A percentile compares a stretch with the other conserved stretches of the same genome.
phyloP scores from a whole-genome alignment of 768 basidiomycete species.

The Psilocybe azurescens region DNA sequence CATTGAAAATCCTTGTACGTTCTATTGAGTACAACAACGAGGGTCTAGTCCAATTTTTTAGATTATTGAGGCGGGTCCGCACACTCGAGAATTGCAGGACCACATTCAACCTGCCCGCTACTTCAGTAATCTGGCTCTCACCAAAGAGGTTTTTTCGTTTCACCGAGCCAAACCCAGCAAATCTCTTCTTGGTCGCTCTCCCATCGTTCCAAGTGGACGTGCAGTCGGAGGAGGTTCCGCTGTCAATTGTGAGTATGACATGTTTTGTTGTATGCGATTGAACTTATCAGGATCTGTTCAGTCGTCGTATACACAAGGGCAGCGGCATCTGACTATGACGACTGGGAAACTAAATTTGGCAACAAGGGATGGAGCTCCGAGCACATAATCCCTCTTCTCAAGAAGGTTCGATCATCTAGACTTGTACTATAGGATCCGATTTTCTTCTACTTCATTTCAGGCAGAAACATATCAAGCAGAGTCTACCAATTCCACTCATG shows the following conservation, averaged over 20 bases:
- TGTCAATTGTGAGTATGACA: slow-evolving; percentile 55
- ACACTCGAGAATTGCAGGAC: slow-evolving; percentile 46
- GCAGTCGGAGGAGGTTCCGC: slow-evolving; percentile 68
- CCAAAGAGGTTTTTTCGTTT: slow-evolving; percentile 46
- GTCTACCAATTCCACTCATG: slow-evolving; percentile 44
- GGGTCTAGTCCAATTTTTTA: slow-evolving; percentile 12
- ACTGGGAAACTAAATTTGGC: slow-evolving; percentile 55
- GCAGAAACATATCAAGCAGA: slow-evolving; percentile 46
- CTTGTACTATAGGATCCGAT: background rate
- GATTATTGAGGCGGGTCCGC: slow-evolving; percentile 64
- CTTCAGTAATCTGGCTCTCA: slow-evolving; percentile 42
- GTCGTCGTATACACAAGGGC: slow-evolving; percentile 64
- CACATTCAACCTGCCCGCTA: slow-evolving; percentile 62
- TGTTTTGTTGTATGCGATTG: background rate
- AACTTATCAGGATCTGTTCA: slow-evolving; percentile 17
- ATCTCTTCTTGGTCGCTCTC: slow-evolving; percentile 47
- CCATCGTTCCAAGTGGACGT: slow-evolving; percentile 49
- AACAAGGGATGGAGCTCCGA: slow-evolving; percentile 68
- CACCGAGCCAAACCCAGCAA: slow-evolving; percentile 49
- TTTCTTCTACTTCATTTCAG: slow-evolving; percentile 27
- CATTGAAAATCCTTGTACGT: slow-evolving; percentile 57
- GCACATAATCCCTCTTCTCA: slow-evolving; percentile 60
- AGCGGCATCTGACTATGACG: slow-evolving; percentile 67
- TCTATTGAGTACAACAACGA: background rate
- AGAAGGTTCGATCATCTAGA: slow-evolving; percentile 45